Evolutionary conservation across 2,329 filamentous ascomycete genomes (phyloP).

Genomic region (Tolypocladium amazonense): DNA sequence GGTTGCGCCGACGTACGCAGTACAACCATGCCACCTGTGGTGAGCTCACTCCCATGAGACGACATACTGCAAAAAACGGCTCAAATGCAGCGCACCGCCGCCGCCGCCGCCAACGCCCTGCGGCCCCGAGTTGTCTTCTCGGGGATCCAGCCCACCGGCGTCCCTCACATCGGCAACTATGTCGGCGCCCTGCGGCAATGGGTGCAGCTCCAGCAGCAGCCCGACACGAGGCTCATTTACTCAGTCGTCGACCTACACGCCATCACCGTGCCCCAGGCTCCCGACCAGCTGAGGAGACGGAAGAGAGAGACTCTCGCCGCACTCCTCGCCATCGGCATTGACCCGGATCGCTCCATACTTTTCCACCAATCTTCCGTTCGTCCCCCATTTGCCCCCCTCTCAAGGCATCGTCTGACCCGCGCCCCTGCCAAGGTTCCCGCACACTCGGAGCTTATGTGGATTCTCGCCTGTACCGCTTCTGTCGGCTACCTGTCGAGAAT

Average conservation of each 20-base stretch:
- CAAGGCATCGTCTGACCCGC: not conserved
- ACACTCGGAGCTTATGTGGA: conserved; percentile 94
- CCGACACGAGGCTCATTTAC: conserved; percentile 57
- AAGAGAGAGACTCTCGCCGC: conserved; percentile 69
- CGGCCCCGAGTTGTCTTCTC: conserved; percentile 62
- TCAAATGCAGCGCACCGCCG: not conserved
- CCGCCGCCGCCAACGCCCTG: not conserved
- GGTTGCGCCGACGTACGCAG: not conserved
- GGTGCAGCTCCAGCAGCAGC: conserved; percentile 62
- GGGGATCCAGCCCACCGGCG: conserved; percentile 90
- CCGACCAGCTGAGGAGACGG: conserved; percentile 47
- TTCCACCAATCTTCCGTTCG: conserved; percentile 74
- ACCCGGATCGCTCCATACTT: conserved; percentile 64
- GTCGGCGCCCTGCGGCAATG: conserved; percentile 81
- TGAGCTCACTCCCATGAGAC: not conserved
- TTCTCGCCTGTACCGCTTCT: conserved; percentile 81
- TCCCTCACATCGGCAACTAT: conserved; percentile 93
- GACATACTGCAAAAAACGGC: not conserved
- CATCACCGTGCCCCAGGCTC: conserved; percentile 67
- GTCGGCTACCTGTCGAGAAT: conserved; percentile 95
- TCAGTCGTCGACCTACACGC: conserved; percentile 92
- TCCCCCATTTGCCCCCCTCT: conserved; percentile 1
- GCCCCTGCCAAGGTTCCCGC: conserved; percentile 46
- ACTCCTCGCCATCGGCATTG: conserved; percentile 72
- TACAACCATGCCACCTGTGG: not conserved